phyloP scores from a whole-genome alignment of 139 green algal genomes.

The Edaphochlamys debaryana region DNA sequence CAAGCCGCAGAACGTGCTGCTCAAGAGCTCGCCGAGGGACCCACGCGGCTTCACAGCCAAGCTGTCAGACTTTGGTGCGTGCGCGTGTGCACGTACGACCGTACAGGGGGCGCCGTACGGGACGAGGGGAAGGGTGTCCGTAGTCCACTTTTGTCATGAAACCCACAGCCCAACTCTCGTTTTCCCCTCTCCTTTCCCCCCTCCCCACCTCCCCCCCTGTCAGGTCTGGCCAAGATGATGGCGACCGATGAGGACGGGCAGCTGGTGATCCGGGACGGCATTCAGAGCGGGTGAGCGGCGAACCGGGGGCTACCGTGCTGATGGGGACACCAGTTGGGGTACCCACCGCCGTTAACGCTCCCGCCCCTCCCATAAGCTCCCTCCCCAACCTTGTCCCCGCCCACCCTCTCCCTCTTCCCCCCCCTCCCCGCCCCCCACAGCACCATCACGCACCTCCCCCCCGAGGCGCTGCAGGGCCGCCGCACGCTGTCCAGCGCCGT shows the following conservation, averaged over 20 bases:
- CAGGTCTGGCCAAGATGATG: slow-evolving; percentile 59
- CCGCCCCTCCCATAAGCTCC: background rate
- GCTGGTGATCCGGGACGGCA: slow-evolving; percentile 16
- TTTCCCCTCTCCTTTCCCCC: too few species aligned
- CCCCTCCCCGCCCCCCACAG: background rate
- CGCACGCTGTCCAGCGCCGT: background rate
- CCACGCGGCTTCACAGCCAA: slow-evolving; percentile 71
- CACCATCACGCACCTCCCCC: slow-evolving; percentile 32
- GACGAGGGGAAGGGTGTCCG: too few species aligned
- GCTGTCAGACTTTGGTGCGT: slow-evolving; percentile 78
- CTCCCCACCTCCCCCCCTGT: too few species aligned
- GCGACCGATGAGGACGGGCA: slow-evolving; percentile 22
- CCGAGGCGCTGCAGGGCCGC: slow-evolving; percentile 8
- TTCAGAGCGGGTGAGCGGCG: background rate
- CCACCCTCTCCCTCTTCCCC: background rate
- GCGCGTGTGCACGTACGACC: too few species aligned
- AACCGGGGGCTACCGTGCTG: background rate
- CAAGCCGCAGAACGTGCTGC: slow-evolving; percentile 78
- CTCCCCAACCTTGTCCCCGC: background rate
- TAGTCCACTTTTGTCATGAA: too few species aligned
- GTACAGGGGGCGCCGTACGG: too few species aligned
- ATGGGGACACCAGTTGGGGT: background rate
- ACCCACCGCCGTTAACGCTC: background rate
- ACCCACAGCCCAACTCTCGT: too few species aligned
- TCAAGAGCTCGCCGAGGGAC: slow-evolving; percentile 51